A percentile compares a stretch with the other conserved stretches of the same genome.
phyloP scores from a whole-genome alignment of 2,329 filamentous ascomycete species.

The Alternaria viburni region DNA sequence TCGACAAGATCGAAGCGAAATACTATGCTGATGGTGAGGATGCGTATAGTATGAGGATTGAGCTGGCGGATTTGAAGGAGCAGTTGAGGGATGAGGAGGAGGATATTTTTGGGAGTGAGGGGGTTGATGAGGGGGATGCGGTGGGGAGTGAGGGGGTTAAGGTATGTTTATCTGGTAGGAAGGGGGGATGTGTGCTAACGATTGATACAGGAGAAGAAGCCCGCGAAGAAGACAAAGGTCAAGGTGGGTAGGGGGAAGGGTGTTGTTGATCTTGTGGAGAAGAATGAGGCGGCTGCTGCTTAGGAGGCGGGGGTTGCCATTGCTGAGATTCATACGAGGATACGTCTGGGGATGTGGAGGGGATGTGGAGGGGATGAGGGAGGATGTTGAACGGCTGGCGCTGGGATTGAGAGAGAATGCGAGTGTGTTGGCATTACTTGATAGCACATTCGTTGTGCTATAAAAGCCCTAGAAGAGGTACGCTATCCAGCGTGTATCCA shows the following conservation, averaged over 20 bases:
- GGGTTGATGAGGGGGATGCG: constrained; percentile 42
- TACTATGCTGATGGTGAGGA: constrained; percentile 99
- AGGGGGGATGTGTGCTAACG: no score
- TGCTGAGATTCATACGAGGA: neutral
- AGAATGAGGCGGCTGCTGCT: constrained; percentile 58
- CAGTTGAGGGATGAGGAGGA: constrained; percentile 56
- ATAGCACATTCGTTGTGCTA: neutral
- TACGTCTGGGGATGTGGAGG: neutral
- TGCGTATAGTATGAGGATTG: constrained; percentile 91
- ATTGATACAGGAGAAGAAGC: constrained; percentile 22
- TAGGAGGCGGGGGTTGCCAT: neutral
- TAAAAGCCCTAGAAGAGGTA: no score
- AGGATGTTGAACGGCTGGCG: neutral
- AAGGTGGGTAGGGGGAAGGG: constrained; percentile 82
- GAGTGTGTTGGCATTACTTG: neutral
- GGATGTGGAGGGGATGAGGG: neutral
- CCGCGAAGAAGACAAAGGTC: constrained; percentile 64
- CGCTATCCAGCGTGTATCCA: neutral
- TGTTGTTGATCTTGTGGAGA: constrained; percentile 79
- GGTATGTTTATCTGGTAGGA: no score
- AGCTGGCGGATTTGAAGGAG: constrained; percentile 67
- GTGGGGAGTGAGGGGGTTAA: constrained; percentile 40
- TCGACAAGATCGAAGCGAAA: constrained; percentile 70
- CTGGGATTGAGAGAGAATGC: neutral
- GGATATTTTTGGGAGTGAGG: constrained; percentile 43